Evolutionary conservation across 768 basidiomycete species (phyloP).

Genomic region (Roridomyces roridus): DNA sequence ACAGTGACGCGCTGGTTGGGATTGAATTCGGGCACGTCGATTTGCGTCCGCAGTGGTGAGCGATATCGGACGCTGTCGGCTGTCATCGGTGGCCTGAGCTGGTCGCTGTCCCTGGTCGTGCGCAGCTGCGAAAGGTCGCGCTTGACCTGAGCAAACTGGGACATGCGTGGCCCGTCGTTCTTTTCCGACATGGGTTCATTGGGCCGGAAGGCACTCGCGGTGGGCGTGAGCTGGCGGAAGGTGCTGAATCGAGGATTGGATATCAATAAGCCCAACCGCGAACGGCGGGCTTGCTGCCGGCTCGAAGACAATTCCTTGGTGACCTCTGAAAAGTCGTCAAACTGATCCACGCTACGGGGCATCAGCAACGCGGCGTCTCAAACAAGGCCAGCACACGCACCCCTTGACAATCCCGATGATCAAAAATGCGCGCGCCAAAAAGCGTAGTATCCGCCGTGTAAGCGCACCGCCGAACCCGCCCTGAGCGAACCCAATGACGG

Average conservation of each 20-base stretch:
- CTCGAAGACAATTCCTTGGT: conserved; percentile 40
- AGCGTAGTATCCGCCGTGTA: conserved; percentile 62
- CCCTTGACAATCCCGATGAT: conserved; percentile 72
- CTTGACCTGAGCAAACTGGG: conserved; percentile 7
- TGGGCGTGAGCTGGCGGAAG: conserved; percentile 60
- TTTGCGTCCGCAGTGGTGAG: conserved; percentile 15
- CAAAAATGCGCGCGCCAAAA: conserved; percentile 58
- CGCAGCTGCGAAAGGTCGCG: neutral
- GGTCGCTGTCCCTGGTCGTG: neutral
- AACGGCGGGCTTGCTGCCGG: conserved; percentile 36
- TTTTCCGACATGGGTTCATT: neutral
- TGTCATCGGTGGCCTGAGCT: conserved; percentile 6
- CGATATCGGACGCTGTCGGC: conserved; percentile 19
- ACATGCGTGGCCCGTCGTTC: conserved; percentile 8
- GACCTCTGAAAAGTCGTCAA: conserved; percentile 60
- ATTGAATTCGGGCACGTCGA: conserved; percentile 26
- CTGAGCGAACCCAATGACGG: conserved; percentile 63
- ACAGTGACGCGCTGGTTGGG: conserved; percentile 57
- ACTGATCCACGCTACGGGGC: conserved; percentile 51
- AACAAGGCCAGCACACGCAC: conserved; percentile 43
- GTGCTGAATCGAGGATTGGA: conserved; percentile 61
- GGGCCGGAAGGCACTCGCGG: conserved; percentile 39
- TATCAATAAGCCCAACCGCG: conserved; percentile 52
- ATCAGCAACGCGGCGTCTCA: neutral
- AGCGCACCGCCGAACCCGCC: conserved; percentile 59